Percentiles rank a stretch among this genome's conserved stretches.
These are phyloP conservation scores for Eruca vesicaria DNA, from an alignment of 441 rosid genomes.

Conservation along the genomic window DNA sequence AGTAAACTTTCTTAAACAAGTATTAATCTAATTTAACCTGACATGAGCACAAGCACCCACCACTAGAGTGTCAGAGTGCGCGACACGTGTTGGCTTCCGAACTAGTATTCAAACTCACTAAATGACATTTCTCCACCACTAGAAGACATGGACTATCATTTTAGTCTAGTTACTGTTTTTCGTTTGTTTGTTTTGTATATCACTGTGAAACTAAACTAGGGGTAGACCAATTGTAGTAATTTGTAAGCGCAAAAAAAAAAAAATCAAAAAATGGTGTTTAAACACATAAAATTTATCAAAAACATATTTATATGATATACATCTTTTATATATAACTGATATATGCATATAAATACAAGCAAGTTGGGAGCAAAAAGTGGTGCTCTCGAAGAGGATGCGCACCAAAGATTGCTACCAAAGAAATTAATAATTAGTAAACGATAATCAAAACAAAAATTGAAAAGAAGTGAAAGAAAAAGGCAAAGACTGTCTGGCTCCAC, in stretches of 20 bases:
- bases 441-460: neutral
- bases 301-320: neutral
- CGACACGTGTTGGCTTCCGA: constrained; percentile 32
- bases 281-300: neutral
- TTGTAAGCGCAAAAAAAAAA: no score
- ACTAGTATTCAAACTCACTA: constrained; percentile 33
- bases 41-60: constrained; percentile 33
- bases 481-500: constrained; percentile 34
- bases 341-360: constrained; percentile 4
- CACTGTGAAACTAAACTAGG: neutral
- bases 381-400: constrained; percentile 35
- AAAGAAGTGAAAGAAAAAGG: constrained; percentile 27
- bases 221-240: neutral
- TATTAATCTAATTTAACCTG: constrained; percentile 17
- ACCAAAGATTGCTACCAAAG: constrained; percentile 14
- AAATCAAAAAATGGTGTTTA: neutral
- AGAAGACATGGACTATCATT: neutral
- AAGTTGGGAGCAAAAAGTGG: constrained; percentile 25
- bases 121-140: constrained; percentile 25
- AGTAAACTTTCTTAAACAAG: neutral
- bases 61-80: constrained; percentile 30
- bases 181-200: neutral
- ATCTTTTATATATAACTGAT: neutral
- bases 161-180: neutral
- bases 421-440: constrained; percentile 4